Evolutionary conservation across 208 protist genomes (phyloP).

Genomic region (Trypanosoma caninum): DNA sequence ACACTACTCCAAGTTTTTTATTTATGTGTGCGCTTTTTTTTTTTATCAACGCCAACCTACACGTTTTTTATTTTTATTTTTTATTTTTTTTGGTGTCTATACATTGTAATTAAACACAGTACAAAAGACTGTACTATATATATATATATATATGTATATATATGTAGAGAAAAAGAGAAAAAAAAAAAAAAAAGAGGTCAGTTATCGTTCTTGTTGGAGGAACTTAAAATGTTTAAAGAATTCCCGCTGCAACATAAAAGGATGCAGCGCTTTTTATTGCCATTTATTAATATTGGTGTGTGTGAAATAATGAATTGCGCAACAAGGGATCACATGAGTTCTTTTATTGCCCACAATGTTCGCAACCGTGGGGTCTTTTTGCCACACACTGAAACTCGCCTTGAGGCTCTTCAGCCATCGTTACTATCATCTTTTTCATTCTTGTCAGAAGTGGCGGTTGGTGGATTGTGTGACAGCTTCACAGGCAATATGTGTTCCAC

Average conservation of each 20-base stretch:
- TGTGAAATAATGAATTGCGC: constrained; percentile 82
- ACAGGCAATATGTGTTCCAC: constrained; percentile 39
- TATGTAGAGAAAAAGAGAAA: not conserved
- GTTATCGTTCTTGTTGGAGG: not conserved
- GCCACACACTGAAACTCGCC: not conserved
- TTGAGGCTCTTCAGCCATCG: not conserved
- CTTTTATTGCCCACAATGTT: constrained; percentile 63
- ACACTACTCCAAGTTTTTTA: too few species aligned
- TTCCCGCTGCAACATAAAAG: constrained; percentile 82
- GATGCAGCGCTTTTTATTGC: constrained; percentile 55
- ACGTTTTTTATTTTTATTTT: too few species aligned
- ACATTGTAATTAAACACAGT: not conserved
- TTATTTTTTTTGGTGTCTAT: not conserved
- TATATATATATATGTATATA: constrained; percentile 14
- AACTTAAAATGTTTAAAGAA: constrained; percentile 33
- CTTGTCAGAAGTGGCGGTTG: constrained; percentile 58
- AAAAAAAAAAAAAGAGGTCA: not conserved
- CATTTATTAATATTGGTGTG: constrained; percentile 61
- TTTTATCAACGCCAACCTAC: too few species aligned
- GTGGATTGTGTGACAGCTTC: constrained; percentile 73
- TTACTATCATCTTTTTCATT: constrained; percentile 18
- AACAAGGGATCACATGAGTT: constrained; percentile 45
- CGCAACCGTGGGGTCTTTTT: constrained; percentile 45
- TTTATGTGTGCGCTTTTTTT: too few species aligned
- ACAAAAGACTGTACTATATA: not conserved